Conservation (phyloP, 148 eudicot species). For the Linanthus parryae region DNA sequence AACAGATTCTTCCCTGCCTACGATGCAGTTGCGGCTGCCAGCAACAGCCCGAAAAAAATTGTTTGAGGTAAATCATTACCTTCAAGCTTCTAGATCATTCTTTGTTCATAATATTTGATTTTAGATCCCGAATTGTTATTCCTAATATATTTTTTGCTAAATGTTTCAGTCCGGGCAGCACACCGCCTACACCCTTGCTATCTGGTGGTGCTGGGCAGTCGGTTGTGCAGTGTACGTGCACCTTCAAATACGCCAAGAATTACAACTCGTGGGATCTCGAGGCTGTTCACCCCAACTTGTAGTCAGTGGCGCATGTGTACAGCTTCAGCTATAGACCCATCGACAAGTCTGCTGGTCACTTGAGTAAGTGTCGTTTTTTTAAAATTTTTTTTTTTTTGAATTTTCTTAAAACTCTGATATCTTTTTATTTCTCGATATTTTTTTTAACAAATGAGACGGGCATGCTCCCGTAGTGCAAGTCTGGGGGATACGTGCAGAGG, state of each 20-base stretch:
- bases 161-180: too few species aligned
- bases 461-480: too few species aligned
- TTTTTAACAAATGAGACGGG: too few species aligned
- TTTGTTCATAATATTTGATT: background rate
- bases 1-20: conserved; percentile 53
- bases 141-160: background rate
- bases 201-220: background rate
- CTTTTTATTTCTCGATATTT: too few species aligned
- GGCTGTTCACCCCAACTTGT: conserved; percentile 60
- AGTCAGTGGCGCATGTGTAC: conserved; percentile 40
- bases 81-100: too few species aligned
- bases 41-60: conserved; percentile 39
- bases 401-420: too few species aligned
- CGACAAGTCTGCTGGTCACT: too few species aligned
- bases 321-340: conserved; percentile 70
- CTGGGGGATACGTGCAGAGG: too few species aligned
- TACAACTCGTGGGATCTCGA: conserved; percentile 70
- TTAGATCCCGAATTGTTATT: background rate
- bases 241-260: conserved; percentile 50
- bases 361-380: too few species aligned
- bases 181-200: background rate
- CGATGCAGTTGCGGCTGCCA: conserved; percentile 67
- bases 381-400: too few species aligned
- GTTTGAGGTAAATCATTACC: conserved; percentile 46
- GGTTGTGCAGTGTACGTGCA: conserved; percentile 39